Evolutionary conservation across 176 grass and related monocot species (phyloP).

Genomic region (Ensete ventricosum): DNA sequence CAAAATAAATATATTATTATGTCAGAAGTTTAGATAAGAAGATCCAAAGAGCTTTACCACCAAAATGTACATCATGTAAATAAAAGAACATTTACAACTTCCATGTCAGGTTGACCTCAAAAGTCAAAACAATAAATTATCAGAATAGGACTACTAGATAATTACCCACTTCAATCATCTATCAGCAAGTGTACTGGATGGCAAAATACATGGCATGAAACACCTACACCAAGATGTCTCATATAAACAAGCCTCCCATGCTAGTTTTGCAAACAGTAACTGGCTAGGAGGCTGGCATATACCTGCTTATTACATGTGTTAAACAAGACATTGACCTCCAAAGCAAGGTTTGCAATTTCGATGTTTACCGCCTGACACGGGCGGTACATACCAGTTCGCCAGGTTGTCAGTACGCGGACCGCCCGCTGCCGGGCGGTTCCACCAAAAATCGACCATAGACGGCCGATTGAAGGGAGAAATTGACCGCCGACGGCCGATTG

Average conservation of each 20-base stretch:
- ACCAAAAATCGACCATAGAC: no score
- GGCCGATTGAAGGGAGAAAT: no score
- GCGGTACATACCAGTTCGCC: no score
- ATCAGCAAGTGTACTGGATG: background rate
- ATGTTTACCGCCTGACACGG: no score
- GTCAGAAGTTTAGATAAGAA: background rate
- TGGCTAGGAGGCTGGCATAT: no score
- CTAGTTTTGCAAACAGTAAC: no score
- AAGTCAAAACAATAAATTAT: background rate
- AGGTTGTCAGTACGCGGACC: no score
- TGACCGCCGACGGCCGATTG: no score
- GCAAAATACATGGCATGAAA: background rate
- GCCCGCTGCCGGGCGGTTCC: no score
- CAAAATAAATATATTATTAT: conserved; percentile 16
- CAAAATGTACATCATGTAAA: background rate
- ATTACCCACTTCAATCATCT: background rate
- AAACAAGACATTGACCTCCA: background rate
- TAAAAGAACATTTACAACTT: no score
- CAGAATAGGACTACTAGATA: background rate
- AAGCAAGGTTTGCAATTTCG: no score
- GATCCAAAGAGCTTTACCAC: background rate
- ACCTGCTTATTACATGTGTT: background rate
- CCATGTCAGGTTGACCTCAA: no score
- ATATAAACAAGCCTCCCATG: background rate
- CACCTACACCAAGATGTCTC: background rate